Evolutionary conservation across 148 eudicot species (phyloP).

Genomic region (Silene uniflora): DNA sequence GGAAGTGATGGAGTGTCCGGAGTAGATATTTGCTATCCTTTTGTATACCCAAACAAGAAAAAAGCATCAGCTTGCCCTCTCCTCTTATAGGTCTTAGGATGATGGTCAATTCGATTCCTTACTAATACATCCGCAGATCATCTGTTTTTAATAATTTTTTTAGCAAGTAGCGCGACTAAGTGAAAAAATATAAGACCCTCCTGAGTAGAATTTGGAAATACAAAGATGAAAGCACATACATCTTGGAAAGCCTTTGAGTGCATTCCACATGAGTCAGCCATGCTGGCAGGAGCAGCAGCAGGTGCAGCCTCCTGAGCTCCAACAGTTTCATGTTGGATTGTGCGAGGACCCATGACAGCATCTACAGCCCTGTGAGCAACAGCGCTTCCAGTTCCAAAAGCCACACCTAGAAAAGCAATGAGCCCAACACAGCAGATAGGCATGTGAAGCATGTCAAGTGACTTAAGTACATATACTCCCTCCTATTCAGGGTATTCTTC

Average conservation of each 20-base stretch:
- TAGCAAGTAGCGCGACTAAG: background rate
- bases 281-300: slow-evolving; percentile 28
- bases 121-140: too few species aligned
- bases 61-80: too few species aligned
- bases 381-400: slow-evolving; percentile 84
- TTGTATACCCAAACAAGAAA: too few species aligned
- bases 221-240: slow-evolving; percentile 32
- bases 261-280: slow-evolving; percentile 54
- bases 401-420: slow-evolving; percentile 49
- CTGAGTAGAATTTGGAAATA: background rate
- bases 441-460: background rate
- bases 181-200: background rate
- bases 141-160: background rate
- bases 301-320: slow-evolving; percentile 47
- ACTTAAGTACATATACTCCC: background rate
- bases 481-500: too few species aligned
- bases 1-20: background rate
- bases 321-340: slow-evolving; percentile 66
- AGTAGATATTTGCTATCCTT: background rate
- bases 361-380: slow-evolving; percentile 88
- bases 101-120: too few species aligned
- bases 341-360: slow-evolving; percentile 74
- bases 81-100: too few species aligned
- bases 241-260: slow-evolving; percentile 83
- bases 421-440: background rate